A percentile compares a stretch with the other conserved stretches of the same genome.
Evolutionary conservation across 2,329 filamentous ascomycete species (phyloP).

Genomic region (Didymella exigua): DNA sequence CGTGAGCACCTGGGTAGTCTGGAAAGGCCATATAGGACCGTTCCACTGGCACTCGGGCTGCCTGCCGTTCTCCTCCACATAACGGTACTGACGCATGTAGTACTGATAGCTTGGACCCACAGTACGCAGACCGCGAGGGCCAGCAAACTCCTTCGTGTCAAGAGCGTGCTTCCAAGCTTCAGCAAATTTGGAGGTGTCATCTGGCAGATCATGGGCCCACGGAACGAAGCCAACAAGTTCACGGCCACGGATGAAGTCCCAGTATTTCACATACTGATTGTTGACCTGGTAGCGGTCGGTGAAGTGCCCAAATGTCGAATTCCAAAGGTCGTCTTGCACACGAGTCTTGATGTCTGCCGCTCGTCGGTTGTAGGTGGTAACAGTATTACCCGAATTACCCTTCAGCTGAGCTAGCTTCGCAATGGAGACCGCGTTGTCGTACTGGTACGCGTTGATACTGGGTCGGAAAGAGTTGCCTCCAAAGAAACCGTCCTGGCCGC

Average conservation of each 20-base stretch:
- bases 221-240: conserved; percentile 54
- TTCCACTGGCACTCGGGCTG: conserved; percentile 55
- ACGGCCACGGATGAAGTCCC: conserved; percentile 51
- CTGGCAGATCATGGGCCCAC: conserved; percentile 52
- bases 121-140: conserved; percentile 49
- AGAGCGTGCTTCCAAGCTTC: conserved; percentile 48
- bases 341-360: conserved; percentile 46
- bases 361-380: conserved; percentile 23
- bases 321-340: conserved; percentile 52
- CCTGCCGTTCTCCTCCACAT: conserved; percentile 35
- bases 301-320: conserved; percentile 52
- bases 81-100: conserved; percentile 54
- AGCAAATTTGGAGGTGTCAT: conserved; percentile 47
- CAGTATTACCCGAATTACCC: conserved; percentile 20
- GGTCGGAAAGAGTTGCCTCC: conserved; percentile 52
- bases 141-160: conserved; percentile 43
- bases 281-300: conserved; percentile 51
- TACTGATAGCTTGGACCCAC: conserved; percentile 54
- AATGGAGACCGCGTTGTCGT: conserved; percentile 52
- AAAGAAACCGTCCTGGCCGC: conserved; percentile 50
- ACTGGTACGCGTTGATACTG: conserved; percentile 54
- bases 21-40: conserved; percentile 54
- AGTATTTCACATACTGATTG: conserved; percentile 50
- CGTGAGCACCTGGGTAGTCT: conserved; percentile 50
- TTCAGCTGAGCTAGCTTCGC: conserved; percentile 47